phyloP scores from a whole-genome alignment of 495 filamentous ascomycete species.

The Talaromyces borbonicus region DNA sequence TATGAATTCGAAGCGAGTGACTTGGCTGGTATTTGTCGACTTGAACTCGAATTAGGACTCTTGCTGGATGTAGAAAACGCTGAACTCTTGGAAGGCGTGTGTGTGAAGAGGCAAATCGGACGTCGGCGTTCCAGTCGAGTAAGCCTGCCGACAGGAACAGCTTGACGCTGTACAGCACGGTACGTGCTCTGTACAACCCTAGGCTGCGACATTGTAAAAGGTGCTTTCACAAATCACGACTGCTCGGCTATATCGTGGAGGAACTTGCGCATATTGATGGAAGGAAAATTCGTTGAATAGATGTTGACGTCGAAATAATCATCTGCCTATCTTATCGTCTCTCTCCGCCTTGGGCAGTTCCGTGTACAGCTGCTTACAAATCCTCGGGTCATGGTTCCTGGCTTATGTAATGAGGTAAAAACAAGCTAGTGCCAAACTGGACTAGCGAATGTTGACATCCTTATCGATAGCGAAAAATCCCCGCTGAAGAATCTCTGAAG shows the following conservation, averaged over 20 bases:
- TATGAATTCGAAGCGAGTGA: neutral
- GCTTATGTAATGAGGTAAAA: neutral
- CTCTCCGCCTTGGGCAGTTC: conserved; percentile 7
- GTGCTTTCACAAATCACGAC: neutral
- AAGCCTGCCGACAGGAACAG: neutral
- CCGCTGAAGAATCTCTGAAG: too few species aligned
- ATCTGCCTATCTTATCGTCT: conserved; percentile 7
- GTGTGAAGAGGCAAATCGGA: neutral
- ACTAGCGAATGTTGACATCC: too few species aligned
- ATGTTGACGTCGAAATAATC: neutral
- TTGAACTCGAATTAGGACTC: neutral
- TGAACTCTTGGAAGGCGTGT: too few species aligned
- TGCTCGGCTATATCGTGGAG: neutral
- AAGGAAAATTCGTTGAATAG: conserved; percentile 2
- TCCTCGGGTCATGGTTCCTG: neutral
- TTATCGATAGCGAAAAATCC: too few species aligned
- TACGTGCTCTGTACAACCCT: neutral
- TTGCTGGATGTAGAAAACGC: neutral
- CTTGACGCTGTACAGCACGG: conserved; percentile 4
- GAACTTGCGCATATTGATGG: neutral
- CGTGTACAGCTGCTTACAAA: conserved; percentile 5
- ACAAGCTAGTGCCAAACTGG: neutral
- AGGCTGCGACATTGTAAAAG: neutral
- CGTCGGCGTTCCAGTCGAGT: neutral
- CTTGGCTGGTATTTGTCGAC: neutral